Percentiles rank a stretch among this genome's conserved stretches.
Evolutionary conservation across 208 protist species (phyloP).

Genomic region (Crithidia bombi): DNA sequence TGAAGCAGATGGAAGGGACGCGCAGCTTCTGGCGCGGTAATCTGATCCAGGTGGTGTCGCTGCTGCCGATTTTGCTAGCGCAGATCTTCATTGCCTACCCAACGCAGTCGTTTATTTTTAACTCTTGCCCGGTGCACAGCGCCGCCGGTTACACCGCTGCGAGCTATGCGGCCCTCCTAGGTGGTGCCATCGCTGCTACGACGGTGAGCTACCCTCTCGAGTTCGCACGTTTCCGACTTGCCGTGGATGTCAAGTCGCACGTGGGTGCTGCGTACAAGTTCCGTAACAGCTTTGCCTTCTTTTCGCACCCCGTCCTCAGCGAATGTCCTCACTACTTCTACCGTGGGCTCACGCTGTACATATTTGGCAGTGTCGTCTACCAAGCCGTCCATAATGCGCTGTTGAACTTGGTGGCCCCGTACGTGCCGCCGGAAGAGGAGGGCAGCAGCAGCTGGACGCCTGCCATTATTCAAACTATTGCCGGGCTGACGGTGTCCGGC

Average conservation of each 20-base stretch:
- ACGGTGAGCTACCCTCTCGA: conserved; percentile 84
- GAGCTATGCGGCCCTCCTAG: conserved; percentile 57
- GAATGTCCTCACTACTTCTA: conserved; percentile 80
- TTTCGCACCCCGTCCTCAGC: conserved; percentile 66
- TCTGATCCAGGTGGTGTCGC: conserved; percentile 70
- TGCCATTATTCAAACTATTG: conserved; percentile 49
- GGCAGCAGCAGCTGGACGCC: conserved; percentile 38
- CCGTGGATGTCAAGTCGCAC: conserved; percentile 72
- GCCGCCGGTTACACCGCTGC: conserved; percentile 49
- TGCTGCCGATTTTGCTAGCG: conserved; percentile 68
- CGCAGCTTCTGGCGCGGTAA: conserved; percentile 85
- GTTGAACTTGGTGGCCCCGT: conserved; percentile 41
- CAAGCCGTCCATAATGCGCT: conserved; percentile 44
- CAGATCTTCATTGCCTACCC: conserved; percentile 76
- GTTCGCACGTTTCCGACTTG: conserved; percentile 78
- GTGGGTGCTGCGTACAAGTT: conserved; percentile 63
- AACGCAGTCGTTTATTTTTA: conserved; percentile 63
- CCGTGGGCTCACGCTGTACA: conserved; percentile 65
- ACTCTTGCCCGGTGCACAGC: conserved; percentile 37
- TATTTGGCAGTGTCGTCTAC: conserved; percentile 76
- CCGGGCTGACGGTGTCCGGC: conserved; percentile 50
- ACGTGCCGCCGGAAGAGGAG: conserved; percentile 52
- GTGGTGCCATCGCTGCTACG: conserved; percentile 44
- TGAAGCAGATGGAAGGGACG: conserved; percentile 57
- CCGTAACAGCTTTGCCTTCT: conserved; percentile 75